Conservation (phyloP, 192 early-diverging fungal species). For the Coemansia sp. region DNA sequence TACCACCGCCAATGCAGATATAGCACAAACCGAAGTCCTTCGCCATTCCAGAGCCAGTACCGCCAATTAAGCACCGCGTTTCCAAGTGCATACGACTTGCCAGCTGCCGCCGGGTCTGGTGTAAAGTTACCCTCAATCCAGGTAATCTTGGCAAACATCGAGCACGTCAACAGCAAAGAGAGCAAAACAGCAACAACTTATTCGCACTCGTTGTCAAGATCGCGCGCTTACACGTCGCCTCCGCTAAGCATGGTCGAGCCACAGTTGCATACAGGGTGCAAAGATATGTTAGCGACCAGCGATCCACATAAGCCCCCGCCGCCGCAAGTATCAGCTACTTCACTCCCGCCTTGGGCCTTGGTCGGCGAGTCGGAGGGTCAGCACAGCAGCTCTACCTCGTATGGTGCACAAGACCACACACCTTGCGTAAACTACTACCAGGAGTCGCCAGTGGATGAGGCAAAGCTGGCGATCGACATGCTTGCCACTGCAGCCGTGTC, state of each 20-base stretch:
- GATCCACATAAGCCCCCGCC: neutral
- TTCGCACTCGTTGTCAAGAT: neutral
- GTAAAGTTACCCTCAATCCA: conserved; percentile 42
- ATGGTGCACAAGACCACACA: conserved; percentile 4
- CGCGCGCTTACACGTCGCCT: conserved; percentile 39
- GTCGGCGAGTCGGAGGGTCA: neutral
- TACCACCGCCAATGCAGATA: neutral
- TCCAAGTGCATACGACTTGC: neutral
- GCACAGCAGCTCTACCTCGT: neutral
- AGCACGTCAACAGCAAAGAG: neutral
- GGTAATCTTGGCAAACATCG: conserved; percentile 29
- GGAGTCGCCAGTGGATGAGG: conserved; percentile 35
- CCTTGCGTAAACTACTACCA: conserved; percentile 8
- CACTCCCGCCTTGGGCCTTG: neutral
- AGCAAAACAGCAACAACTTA: neutral
- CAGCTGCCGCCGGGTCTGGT: neutral
- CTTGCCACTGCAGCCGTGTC: conserved; percentile 51
- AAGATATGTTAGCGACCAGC: neutral
- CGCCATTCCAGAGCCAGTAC: conserved; percentile 6
- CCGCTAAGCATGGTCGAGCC: neutral
- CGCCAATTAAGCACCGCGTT: neutral
- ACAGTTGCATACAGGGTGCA: neutral
- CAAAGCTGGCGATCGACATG: conserved; percentile 51
- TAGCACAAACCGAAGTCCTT: neutral
- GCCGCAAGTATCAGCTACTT: neutral